Base-by-base conservation (phyloP, 805 yeast species). In the Saturnispora mendoncae region DNA sequence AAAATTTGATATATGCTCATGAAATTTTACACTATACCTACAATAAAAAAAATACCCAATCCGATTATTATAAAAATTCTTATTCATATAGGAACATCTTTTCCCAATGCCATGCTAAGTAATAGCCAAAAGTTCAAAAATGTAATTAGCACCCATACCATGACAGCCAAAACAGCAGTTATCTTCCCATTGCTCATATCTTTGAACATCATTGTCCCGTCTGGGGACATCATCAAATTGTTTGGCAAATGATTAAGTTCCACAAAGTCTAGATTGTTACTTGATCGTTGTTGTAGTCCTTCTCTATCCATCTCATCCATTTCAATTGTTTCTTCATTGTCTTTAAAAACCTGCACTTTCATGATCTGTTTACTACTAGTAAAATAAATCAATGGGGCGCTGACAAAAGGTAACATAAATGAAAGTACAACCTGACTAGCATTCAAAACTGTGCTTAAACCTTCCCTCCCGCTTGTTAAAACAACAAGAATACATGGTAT, bases 331-430 rank as follows among this genome's bases (percentile, higher is more conserved):
- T 32, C 36, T 23, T 33, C 39, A 27, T n/a, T n/a, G n/a, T 47
- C 46, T 28, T 29, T 35, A 24, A 25, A 40, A 9, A 40, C 14
- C 29, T 54, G 51, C 17, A 61, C 64, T 27, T 51, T 50, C 67
- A 63, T 63, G 28, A 59, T 61, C 12, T 51, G 45, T 52, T 76
- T 77, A 39, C 73, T 73, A 46, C 84, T 76, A 0, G 95, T 86
- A 58, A 86, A 84, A 57, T 76, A 80, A 44, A 86, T 79, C 53
- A 87, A 67, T 18, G 97, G 97, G 0, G 95, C 95, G 31, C 87
- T 77, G 5, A 87, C 92, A 46, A 85, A 74, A 1, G 97, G 97
- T 43, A 87, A 67, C 40, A 88, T 74, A 49, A 88, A 58, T 3
- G 92, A 78, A 31, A 87, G 67, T 14, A 84, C 80, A 20, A 87